Percentiles rank a stretch among this genome's conserved stretches.
phyloP scores from a whole-genome alignment of 148 eudicot genomes.

The Camellia lanceoleosa region DNA sequence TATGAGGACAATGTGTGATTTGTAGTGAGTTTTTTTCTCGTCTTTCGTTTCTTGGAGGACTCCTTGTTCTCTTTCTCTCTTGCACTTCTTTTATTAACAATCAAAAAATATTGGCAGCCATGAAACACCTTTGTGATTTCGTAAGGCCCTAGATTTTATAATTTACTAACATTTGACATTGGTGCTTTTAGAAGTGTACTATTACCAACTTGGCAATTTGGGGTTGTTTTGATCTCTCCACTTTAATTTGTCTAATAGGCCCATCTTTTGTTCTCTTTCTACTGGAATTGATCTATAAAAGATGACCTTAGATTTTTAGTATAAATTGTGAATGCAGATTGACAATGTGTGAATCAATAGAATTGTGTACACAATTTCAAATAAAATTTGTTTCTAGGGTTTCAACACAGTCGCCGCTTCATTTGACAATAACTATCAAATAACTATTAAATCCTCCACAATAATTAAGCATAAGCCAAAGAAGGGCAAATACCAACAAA shows the following conservation, averaged over 20 bases:
- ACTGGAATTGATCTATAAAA: not conserved
- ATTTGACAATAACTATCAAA: not conserved
- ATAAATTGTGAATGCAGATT: no score
- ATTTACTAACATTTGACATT: not conserved
- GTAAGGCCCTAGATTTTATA: not conserved
- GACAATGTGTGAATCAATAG: not conserved
- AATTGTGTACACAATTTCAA: not conserved
- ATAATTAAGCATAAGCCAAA: not conserved
- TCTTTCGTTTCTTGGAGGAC: no score
- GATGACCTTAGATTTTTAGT: not conserved
- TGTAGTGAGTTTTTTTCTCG: no score
- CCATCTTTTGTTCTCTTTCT: not conserved
- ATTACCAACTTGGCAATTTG: not conserved
- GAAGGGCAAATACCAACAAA: not conserved
- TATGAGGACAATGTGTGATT: no score
- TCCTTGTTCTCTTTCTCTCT: no score
- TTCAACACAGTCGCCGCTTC: not conserved
- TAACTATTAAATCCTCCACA: not conserved
- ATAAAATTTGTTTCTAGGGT: not conserved
- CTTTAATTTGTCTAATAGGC: not conserved
- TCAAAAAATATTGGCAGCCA: not conserved
- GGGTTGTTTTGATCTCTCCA: not conserved
- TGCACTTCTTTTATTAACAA: no score
- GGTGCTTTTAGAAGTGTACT: not conserved
- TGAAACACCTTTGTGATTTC: not conserved